These are phyloP conservation scores for Macadamia integrifolia DNA, from an alignment of 164 flowering plant species.

Conservation along the genomic window DNA sequence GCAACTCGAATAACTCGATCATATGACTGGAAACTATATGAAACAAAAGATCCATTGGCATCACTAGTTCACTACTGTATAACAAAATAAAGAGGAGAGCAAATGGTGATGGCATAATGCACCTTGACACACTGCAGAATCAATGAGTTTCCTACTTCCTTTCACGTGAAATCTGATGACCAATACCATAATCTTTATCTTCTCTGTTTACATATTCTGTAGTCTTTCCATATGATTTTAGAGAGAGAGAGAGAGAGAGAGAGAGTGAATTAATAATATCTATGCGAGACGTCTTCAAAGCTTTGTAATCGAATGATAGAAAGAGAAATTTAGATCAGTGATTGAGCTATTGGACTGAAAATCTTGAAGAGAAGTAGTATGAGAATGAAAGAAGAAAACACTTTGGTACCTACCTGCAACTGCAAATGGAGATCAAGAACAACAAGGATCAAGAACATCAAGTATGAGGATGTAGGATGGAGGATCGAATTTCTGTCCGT, in stretches of 20 bases:
- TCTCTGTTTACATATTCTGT: constrained; percentile 14
- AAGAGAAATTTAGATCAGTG: too few species aligned
- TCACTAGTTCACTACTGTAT: background rate
- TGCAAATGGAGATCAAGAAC: background rate
- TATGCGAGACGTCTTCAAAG: too few species aligned
- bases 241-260: too few species aligned
- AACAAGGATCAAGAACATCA: background rate
- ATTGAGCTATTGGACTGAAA: background rate
- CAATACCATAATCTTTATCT: constrained; percentile 26
- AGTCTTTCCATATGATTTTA: background rate
- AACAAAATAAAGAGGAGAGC: background rate
- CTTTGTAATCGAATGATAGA: background rate
- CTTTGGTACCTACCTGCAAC: background rate
- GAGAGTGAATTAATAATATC: too few species aligned
- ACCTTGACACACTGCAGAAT: constrained; percentile 70
- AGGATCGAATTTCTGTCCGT: too few species aligned
- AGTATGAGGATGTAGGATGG: too few species aligned
- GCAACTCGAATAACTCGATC: constrained; percentile 76
- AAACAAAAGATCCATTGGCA: background rate
- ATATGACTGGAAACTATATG: constrained; percentile 30
- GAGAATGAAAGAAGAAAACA: background rate
- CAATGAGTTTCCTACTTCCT: constrained; percentile 34
- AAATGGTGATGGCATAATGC: background rate
- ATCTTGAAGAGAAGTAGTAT: background rate
- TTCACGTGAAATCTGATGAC: constrained; percentile 6